Conservation (phyloP, 345 rosid species). For the Dipteronia dyeriana region DNA sequence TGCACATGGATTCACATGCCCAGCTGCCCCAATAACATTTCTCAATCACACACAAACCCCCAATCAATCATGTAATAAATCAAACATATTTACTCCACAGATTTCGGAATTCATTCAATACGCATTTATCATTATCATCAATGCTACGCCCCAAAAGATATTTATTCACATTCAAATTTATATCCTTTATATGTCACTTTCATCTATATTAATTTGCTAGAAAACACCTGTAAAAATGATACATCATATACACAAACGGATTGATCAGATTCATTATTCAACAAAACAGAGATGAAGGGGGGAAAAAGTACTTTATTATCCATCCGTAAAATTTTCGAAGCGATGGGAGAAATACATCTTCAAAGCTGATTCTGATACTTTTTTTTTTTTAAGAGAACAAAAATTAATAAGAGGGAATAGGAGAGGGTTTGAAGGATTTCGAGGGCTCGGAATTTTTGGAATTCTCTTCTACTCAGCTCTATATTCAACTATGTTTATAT, state of each 20-base stretch:
- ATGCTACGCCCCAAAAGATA: background rate
- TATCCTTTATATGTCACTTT: background rate
- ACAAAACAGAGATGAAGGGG: background rate
- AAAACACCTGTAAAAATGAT: background rate
- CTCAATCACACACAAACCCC: background rate
- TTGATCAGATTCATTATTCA: background rate
- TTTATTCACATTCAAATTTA: too few species aligned
- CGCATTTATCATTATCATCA: background rate
- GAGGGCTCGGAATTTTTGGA: background rate
- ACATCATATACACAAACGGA: background rate
- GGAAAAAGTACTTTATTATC: background rate
- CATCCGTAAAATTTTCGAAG: background rate
- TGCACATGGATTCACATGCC: constrained; percentile 17
- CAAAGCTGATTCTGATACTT: background rate
- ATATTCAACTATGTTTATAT: constrained; percentile 6
- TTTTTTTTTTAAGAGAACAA: background rate
- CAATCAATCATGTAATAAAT: background rate
- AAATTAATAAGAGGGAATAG: background rate
- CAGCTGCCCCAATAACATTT: background rate
- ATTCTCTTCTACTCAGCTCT: constrained; percentile 7
- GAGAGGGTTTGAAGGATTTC: background rate
- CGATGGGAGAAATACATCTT: background rate
- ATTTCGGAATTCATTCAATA: background rate
- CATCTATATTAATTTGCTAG: background rate
- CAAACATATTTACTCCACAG: too few species aligned